phyloP scores from a whole-genome alignment of 768 basidiomycete genomes.

The Lentinus brumalis region DNA sequence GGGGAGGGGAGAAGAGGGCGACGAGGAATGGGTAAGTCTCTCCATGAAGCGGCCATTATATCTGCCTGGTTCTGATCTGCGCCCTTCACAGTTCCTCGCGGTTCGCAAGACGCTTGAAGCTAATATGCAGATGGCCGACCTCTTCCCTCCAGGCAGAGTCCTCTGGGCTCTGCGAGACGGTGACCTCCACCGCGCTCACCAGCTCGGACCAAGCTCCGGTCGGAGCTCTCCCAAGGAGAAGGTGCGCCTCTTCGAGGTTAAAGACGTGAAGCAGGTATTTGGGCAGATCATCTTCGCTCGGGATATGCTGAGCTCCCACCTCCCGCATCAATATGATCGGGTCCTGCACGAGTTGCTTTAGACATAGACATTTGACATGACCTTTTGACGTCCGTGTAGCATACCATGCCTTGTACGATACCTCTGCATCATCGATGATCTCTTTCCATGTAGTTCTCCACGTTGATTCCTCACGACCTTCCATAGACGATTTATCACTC shows the following conservation, averaged over 20 bases:
- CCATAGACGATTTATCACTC: neutral
- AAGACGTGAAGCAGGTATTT: slow-evolving; percentile 77
- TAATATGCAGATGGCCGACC: slow-evolving; percentile 71
- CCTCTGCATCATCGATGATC: neutral
- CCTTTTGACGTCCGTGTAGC: slow-evolving; percentile 7
- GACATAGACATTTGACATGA: neutral
- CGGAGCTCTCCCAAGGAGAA: slow-evolving; percentile 43
- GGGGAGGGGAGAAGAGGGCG: slow-evolving; percentile 57
- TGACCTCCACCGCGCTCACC: slow-evolving; percentile 65
- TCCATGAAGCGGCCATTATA: neutral
- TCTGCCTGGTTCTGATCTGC: neutral
- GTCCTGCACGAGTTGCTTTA: slow-evolving; percentile 63
- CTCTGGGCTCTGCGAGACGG: slow-evolving; percentile 79
- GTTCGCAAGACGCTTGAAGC: slow-evolving; percentile 84
- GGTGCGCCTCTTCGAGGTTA: slow-evolving; percentile 74
- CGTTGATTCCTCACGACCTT: neutral
- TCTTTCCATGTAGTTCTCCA: neutral
- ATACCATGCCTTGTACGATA: slow-evolving; percentile 13
- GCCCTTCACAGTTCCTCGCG: slow-evolving; percentile 60
- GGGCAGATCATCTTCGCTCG: slow-evolving; percentile 78
- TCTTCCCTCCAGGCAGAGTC: slow-evolving; percentile 78
- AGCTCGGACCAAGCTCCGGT: slow-evolving; percentile 20
- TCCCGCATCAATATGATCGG: slow-evolving; percentile 81
- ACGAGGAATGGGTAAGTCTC: slow-evolving; percentile 52
- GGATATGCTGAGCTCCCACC: slow-evolving; percentile 81